phyloP scores from a whole-genome alignment of 2,329 filamentous ascomycete species.

The Zasmidium citrigriseum region DNA sequence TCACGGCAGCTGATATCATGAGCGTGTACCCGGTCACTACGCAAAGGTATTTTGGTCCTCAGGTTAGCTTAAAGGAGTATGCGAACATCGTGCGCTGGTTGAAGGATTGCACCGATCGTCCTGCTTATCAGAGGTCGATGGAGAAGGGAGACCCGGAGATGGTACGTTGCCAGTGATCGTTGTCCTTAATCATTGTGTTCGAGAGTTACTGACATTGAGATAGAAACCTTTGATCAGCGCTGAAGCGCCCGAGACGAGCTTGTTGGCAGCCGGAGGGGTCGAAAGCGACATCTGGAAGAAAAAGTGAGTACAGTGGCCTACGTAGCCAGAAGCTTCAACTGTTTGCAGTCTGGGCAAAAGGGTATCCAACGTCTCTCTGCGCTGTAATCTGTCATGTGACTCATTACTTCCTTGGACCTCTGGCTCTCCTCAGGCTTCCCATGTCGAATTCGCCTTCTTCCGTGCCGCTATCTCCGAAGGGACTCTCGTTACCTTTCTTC shows the following conservation, averaged over 20 bases:
- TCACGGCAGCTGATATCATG: slow-evolving; percentile 68
- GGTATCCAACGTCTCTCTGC: neutral
- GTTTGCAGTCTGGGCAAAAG: neutral
- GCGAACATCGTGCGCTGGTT: slow-evolving; percentile 32
- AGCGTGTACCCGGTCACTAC: slow-evolving; percentile 61
- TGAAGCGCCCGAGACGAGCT: slow-evolving; percentile 16
- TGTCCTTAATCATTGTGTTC: neutral
- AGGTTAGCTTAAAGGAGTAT: slow-evolving; percentile 24
- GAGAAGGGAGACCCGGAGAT: slow-evolving; percentile 36
- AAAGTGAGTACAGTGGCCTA: slow-evolving; percentile 12
- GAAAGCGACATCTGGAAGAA: slow-evolving; percentile 24
- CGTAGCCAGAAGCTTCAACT: no score
- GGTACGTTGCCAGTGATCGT: slow-evolving; percentile 3
- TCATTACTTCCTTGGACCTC: slow-evolving; percentile 14
- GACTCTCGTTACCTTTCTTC: slow-evolving; percentile 1
- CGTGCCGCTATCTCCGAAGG: neutral
- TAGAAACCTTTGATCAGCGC: slow-evolving; percentile 6
- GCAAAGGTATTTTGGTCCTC: slow-evolving; percentile 54
- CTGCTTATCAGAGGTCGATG: slow-evolving; percentile 33
- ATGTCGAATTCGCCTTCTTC: slow-evolving; percentile 23
- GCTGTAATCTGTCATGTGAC: neutral
- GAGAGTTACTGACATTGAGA: neutral
- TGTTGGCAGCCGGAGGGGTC: slow-evolving; percentile 20
- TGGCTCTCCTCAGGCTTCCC: slow-evolving; percentile 22
- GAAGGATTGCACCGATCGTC: slow-evolving; percentile 26